phyloP scores from a whole-genome alignment of 495 filamentous ascomycete genomes.

The Stereocaulon alpinum region DNA sequence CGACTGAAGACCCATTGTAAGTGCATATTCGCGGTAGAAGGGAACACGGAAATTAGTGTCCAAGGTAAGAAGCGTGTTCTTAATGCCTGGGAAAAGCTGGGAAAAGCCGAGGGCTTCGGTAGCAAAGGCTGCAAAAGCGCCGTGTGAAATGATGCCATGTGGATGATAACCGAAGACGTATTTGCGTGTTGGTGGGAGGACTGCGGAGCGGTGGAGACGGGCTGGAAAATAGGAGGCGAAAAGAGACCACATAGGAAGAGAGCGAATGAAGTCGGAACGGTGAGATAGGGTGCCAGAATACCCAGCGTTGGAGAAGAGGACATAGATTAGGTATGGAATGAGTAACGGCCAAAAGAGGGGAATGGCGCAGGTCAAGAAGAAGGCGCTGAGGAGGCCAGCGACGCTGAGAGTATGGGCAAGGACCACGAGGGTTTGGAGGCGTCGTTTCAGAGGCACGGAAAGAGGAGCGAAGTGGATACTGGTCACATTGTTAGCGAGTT shows the following conservation, averaged over 20 bases:
- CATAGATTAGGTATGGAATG: conserved; percentile 80
- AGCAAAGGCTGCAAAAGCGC: conserved; percentile 83
- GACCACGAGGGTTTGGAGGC: conserved; percentile 80
- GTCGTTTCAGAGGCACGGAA: conserved; percentile 73
- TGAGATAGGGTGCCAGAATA: conserved; percentile 62
- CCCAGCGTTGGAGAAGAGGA: conserved; percentile 64
- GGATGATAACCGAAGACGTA: conserved; percentile 98
- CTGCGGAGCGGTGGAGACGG: conserved; percentile 68
- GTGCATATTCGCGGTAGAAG: conserved; percentile 83
- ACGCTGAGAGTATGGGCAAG: conserved; percentile 79
- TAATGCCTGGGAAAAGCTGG: conserved; percentile 90
- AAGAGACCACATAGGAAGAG: conserved; percentile 70
- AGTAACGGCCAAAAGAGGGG: conserved; percentile 87
- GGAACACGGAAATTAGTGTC: conserved; percentile 89
- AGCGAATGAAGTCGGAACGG: conserved; percentile 62
- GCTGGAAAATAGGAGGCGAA: conserved; percentile 93
- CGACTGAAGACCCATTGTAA: conserved; percentile 74
- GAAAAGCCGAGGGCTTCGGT: conserved; percentile 87
- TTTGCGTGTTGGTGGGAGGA: conserved; percentile 69
- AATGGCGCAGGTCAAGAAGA: conserved; percentile 85
- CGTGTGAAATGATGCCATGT: conserved; percentile 93
- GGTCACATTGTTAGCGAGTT: conserved; percentile 1
- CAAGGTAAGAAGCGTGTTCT: conserved; percentile 79
- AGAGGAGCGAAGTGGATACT: conserved; percentile 80
- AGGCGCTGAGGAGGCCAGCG: conserved; percentile 59